Evolutionary conservation across 169 alveolate genomes (phyloP).

Genomic region (Perkinsus chesapeaki): DNA sequence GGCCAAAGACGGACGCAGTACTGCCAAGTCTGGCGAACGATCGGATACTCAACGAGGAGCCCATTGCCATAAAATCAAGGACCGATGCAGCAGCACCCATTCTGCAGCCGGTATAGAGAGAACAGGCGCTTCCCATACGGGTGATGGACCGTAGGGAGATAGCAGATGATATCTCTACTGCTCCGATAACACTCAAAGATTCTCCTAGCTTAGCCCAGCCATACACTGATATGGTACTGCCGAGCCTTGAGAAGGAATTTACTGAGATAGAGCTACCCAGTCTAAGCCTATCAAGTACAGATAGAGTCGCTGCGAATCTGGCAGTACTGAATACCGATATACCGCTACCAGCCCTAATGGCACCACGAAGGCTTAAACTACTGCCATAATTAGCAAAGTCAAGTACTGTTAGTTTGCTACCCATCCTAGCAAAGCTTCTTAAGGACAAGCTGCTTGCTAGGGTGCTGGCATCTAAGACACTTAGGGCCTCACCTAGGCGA

Average conservation of each 20-base stretch:
- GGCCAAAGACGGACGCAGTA: background rate
- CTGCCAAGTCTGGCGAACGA: background rate
- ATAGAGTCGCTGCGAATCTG: background rate
- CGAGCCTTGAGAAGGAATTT: background rate
- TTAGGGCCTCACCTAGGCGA: background rate
- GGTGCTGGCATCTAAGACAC: background rate
- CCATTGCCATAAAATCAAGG: background rate
- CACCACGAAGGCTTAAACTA: background rate
- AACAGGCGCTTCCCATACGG: background rate
- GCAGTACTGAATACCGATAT: background rate
- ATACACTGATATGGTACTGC: background rate
- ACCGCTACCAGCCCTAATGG: background rate
- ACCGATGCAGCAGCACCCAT: background rate
- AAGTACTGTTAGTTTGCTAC: background rate
- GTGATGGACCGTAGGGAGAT: background rate
- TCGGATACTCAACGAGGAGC: background rate
- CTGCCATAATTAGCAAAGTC: background rate
- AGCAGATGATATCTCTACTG: background rate
- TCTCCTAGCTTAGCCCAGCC: constrained; percentile 1
- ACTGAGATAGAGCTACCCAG: background rate
- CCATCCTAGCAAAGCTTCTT: background rate
- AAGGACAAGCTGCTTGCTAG: background rate
- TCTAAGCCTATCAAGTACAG: background rate
- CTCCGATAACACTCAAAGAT: background rate
- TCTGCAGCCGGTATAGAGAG: background rate